Evolutionary conservation across 768 basidiomycete genomes (phyloP), one percentile per base, ranked within the genome.

Genomic region (Boletales sp.): DNA sequence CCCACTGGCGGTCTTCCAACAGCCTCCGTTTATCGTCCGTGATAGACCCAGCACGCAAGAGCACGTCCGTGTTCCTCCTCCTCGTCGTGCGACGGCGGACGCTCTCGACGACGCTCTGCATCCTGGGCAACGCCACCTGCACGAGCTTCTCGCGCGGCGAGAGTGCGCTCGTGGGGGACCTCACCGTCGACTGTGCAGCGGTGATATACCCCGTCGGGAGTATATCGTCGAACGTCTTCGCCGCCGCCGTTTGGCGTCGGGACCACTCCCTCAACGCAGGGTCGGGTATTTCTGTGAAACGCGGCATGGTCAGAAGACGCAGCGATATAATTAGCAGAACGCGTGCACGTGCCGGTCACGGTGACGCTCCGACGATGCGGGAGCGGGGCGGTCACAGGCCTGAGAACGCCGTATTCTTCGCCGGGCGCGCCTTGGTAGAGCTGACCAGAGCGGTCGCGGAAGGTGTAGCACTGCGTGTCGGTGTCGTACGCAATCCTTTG

Each of bases 401-500:
- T 71, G 40, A 82, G 63, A 1, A 59, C 54, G 9, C 80, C 80
- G 44, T 78, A 80, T 18, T 68, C 56, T 31, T 64, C 65, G n/a
- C 75, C 74, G 1, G 78, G 73, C 24, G 69, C 69, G 27, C 75
- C 72, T 41, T 69, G 59, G 60, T 80, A 82, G 5, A 74, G 56
- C 13, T 63, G 65, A 0, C 80, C 80, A 4, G 71, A 58, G 3
- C 54, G 52, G 48, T 83, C 80, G 30, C 68, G 61, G 43, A 81
- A 83, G 5, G 72, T 76, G 50, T 81, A 82, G 13, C 69, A 64
- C n/a, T 69, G 60, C 0, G 75, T 72, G 47, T 83, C 81, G 0
- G 78, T 71, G 52, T 83, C 81, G 48, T 82, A 83, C 2, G 65
- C 76, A 11, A 79, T 68, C 7, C 81, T 71, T 44, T 67, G 71